These are phyloP conservation scores for Tubosaeta brunneosetosa DNA, from an alignment of 768 basidiomycete species.

Conservation along the genomic window DNA sequence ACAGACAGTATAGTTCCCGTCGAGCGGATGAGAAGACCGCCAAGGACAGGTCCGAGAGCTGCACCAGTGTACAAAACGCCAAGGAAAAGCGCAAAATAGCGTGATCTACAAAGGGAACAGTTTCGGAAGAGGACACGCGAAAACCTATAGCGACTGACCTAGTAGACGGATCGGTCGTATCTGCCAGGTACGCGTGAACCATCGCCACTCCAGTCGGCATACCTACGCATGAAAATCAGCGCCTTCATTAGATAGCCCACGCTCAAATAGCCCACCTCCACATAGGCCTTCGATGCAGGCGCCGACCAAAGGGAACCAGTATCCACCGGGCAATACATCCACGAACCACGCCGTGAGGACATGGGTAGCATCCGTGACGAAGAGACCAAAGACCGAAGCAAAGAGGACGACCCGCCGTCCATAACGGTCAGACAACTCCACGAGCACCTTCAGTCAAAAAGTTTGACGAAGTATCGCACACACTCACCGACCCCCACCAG, in stretches of 20 bases:
- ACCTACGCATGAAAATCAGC: conserved; percentile 38
- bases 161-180: conserved; percentile 51
- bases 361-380: conserved; percentile 61
- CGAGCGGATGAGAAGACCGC: conserved; percentile 55
- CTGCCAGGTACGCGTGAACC: conserved; percentile 64
- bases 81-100: conserved; percentile 56
- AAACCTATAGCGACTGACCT: conserved; percentile 37
- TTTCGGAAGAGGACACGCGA: conserved; percentile 3
- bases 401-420: conserved; percentile 67
- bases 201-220: conserved; percentile 46
- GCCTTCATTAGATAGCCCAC: background rate
- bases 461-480: background rate
- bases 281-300: conserved; percentile 63
- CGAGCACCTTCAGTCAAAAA: background rate
- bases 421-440: conserved; percentile 68
- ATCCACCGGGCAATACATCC: conserved; percentile 67
- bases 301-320: conserved; percentile 73
- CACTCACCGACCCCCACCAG: conserved; percentile 80
- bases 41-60: conserved; percentile 71
- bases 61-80: conserved; percentile 74
- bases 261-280: conserved; percentile 50
- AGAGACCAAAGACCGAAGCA: conserved; percentile 54
- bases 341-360: conserved; percentile 60
- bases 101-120: conserved; percentile 41
- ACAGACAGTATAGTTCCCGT: conserved; percentile 56